Conservation (phyloP, 139 green algal species). For the Closterium sp. region DNA sequence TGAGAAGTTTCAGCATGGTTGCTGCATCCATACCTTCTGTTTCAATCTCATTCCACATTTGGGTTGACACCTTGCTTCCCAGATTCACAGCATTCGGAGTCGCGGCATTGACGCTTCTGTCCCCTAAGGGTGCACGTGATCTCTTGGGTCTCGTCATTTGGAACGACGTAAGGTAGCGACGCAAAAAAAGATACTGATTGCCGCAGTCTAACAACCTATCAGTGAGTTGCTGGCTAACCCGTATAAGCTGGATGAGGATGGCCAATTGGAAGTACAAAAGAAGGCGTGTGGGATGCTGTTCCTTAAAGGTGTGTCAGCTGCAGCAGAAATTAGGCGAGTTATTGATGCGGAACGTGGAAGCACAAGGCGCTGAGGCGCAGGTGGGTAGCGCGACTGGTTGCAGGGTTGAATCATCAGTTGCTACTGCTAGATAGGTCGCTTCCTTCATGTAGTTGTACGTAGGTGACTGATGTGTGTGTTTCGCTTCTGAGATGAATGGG, state of each 20-base stretch:
- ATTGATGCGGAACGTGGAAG: neutral
- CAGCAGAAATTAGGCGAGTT: too few species aligned
- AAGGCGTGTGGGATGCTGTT: neutral
- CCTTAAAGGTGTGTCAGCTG: too few species aligned
- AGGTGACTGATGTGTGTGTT: too few species aligned
- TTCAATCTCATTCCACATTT: neutral
- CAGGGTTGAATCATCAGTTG: neutral
- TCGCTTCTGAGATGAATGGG: too few species aligned
- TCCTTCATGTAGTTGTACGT: too few species aligned
- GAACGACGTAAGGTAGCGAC: neutral
- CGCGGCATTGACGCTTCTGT: neutral
- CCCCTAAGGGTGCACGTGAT: neutral
- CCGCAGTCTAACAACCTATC: neutral
- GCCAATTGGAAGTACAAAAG: neutral
- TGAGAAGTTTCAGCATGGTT: neutral
- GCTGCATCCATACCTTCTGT: neutral
- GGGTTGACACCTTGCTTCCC: neutral
- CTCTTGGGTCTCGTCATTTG: neutral
- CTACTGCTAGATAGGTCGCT: neutral
- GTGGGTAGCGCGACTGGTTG: neutral
- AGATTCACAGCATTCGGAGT: neutral
- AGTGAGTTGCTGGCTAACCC: neutral
- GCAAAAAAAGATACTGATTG: neutral
- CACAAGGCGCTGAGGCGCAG: neutral
- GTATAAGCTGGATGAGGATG: neutral